Evolutionary conservation across 2,329 filamentous ascomycete genomes (phyloP), one percentile per base, ranked within the genome.

Genomic region (Aspergillus tamarii): DNA sequence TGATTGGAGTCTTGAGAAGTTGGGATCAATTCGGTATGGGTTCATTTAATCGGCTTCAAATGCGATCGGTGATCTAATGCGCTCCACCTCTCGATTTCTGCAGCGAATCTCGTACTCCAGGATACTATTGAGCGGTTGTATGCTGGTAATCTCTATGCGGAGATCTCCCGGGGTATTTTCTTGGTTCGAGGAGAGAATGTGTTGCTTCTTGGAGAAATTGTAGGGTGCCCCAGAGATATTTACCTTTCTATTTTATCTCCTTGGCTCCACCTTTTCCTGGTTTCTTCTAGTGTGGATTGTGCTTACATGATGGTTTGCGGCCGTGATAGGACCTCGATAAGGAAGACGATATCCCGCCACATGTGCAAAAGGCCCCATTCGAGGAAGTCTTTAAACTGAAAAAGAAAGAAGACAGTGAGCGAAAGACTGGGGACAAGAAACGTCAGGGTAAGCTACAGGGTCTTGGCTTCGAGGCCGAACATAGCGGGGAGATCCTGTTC

Each of bases 141-240:
- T 76, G 88, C 89, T 19, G 75, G 87, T 76, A 80, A 86, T 60
- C 74, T 96, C 58, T 98, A 93, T 76, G 92, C 93, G 65, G 95
- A 99, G 77, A 87, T 96, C 64, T 84, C 88, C 12, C 88, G 93
- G 63, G 95, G 95, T 57, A 88, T 96, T 67, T 98, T 95, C 81
- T 87, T 98, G 41, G 92, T 99, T 53, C 87, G 95, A 64, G 95
- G 95, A 70, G 95, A 99, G 82, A 99, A 99, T 77, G 95, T 99
- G n/a, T 84, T 97, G 58, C 84, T 99, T 52, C 86, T 98, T 21
- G 95, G 95, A 43, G 96, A 98, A 80, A 96, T 99, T 72, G 85
- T 87, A 80, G 55, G 82, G 62, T 12, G 14, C 36, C 50, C 21
- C 19, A n/a, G 16, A 30, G 32, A 23, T 52, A 11, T 23, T 4